Conservation (phyloP, 106 monocot species). For the Dendrobium officinale region DNA sequence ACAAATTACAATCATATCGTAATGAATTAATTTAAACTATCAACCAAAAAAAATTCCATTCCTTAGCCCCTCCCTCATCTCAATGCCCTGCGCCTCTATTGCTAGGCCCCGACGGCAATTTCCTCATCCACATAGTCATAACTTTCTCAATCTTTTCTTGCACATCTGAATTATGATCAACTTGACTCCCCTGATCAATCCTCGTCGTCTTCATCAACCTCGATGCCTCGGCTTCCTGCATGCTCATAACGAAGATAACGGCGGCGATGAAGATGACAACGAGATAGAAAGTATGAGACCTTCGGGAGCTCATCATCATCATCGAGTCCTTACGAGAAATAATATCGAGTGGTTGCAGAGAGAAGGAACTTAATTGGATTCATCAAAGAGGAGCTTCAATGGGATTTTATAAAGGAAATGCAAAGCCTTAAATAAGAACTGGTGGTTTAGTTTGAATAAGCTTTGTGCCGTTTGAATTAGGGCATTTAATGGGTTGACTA, state of each 20-base stretch:
- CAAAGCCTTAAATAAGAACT: background rate
- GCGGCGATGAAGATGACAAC: background rate
- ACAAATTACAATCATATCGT: background rate
- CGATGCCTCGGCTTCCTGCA: background rate
- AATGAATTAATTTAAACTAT: background rate
- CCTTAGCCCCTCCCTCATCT: background rate
- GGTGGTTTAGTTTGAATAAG: background rate
- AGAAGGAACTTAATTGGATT: too few species aligned
- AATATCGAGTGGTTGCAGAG: background rate
- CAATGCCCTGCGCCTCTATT: slow-evolving; percentile 2
- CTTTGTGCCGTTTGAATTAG: background rate
- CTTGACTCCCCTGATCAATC: background rate
- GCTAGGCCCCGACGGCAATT: background rate
- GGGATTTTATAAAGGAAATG: background rate
- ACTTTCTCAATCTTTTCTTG: background rate
- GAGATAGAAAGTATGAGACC: too few species aligned
- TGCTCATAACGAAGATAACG: background rate
- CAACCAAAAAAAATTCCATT: background rate
- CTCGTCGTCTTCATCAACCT: background rate
- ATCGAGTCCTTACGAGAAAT: background rate
- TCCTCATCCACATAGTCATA: background rate
- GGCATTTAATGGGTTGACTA: background rate
- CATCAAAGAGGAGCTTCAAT: background rate
- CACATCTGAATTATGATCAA: background rate
- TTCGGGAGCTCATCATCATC: background rate